These are phyloP conservation scores for Phytophthora brassicae DNA, from an alignment of 352 stramenopile species.

Conservation along the genomic window DNA sequence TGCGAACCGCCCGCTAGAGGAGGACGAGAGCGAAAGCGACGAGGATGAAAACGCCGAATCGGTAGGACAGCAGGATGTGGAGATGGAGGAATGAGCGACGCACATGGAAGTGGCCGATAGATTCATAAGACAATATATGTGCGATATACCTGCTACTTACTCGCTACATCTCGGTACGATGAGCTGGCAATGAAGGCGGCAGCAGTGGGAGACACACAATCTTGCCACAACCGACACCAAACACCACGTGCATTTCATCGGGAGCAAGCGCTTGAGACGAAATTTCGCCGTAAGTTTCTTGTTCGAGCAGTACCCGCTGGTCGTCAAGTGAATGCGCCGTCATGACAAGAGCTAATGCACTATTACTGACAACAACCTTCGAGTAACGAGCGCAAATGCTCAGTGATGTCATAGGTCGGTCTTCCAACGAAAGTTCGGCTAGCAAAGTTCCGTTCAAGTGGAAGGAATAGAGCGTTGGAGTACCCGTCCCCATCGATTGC, in stretches of 20 bases:
- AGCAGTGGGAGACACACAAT: constrained; percentile 59
- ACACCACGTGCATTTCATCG: constrained; percentile 74
- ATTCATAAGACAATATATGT: constrained; percentile 51
- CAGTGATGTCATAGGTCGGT: constrained; percentile 48
- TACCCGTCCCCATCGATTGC: constrained; percentile 65
- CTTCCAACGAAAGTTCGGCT: constrained; percentile 39
- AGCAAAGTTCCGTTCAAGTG: constrained; percentile 73
- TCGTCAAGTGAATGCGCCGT: constrained; percentile 52
- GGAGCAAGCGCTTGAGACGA: constrained; percentile 61
- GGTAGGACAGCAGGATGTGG: constrained; percentile 65
- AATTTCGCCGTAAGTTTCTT: constrained; percentile 51
- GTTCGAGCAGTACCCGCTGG: constrained; percentile 55
- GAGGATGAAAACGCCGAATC: constrained; percentile 33
- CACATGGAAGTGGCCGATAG: constrained; percentile 39
- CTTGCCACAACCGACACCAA: constrained; percentile 59
- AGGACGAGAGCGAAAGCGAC: constrained; percentile 55
- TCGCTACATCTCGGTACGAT: constrained; percentile 31
- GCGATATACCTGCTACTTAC: constrained; percentile 26
- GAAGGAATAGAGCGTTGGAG: constrained; percentile 64
- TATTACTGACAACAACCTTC: constrained; percentile 73
- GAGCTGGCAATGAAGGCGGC: constrained; percentile 7
- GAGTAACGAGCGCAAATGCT: constrained; percentile 64
- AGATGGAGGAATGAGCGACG: constrained; percentile 76
- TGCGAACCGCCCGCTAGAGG: constrained; percentile 52
- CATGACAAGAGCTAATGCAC: constrained; percentile 40